phyloP scores from a whole-genome alignment of 768 basidiomycete species.

The Austroboletus eburneus region DNA sequence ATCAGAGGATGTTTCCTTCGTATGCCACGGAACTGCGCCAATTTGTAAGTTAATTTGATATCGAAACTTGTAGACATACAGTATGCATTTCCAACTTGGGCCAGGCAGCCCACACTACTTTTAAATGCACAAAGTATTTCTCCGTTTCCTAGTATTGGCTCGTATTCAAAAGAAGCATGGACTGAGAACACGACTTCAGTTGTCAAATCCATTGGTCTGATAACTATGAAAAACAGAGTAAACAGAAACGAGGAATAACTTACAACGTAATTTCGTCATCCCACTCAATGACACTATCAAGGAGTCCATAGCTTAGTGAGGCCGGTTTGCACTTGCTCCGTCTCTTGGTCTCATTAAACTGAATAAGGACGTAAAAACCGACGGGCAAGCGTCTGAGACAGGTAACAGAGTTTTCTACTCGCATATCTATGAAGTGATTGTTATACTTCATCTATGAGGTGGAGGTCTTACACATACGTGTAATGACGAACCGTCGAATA shows the following conservation, averaged over 20 bases:
- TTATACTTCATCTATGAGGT: not conserved
- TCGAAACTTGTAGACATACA: no score
- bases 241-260: not conserved
- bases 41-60: no score
- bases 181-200: not conserved
- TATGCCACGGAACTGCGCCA: no score
- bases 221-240: not conserved
- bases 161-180: conserved; percentile 7
- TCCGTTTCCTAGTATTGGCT: conserved; percentile 3
- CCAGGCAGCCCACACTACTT: not conserved
- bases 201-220: not conserved
- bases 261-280: conserved; percentile 1
- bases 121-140: conserved; percentile 1
- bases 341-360: no score
- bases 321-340: not conserved
- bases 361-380: conserved; percentile 9
- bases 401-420: conserved; percentile 5
- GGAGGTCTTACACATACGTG: not conserved
- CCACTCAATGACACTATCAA: not conserved
- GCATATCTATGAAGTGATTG: conserved; percentile 5
- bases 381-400: conserved; percentile 12
- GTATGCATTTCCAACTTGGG: no score
- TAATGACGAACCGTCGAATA: conserved; percentile 1
- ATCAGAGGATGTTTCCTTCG: no score
- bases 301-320: not conserved